A percentile compares a stretch with the other conserved stretches of the same genome.
These are phyloP conservation scores for Boletus bicolor DNA, from an alignment of 768 basidiomycete genomes.

Conservation along the genomic window DNA sequence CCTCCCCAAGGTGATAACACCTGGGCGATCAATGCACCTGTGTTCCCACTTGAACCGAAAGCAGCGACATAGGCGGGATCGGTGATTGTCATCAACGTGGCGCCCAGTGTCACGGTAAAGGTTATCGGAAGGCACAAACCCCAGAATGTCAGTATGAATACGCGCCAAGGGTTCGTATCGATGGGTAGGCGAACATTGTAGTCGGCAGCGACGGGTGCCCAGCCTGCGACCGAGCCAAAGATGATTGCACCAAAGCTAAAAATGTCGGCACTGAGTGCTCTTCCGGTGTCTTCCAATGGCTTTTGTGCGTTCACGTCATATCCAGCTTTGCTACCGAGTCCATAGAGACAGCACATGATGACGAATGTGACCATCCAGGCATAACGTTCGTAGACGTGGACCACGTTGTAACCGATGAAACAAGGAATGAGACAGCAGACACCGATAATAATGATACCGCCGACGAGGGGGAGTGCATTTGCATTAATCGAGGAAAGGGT, in stretches of 20 bases:
- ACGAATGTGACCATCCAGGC: constrained; percentile 49
- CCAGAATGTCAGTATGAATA: constrained; percentile 50
- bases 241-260: constrained; percentile 51
- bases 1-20: constrained; percentile 45
- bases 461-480: constrained; percentile 43
- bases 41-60: constrained; percentile 36
- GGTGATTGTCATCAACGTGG: constrained; percentile 42
- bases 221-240: constrained; percentile 47
- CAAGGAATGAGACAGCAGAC: constrained; percentile 43
- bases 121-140: constrained; percentile 48
- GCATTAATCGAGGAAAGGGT: constrained; percentile 45
- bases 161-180: constrained; percentile 38
- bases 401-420: constrained; percentile 44
- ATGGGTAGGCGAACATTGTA: constrained; percentile 50
- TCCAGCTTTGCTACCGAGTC: constrained; percentile 45
- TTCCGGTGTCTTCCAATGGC: constrained; percentile 41
- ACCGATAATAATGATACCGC: constrained; percentile 46
- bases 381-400: constrained; percentile 52
- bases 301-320: constrained; percentile 45
- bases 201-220: constrained; percentile 53
- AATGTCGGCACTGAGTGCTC: constrained; percentile 44
- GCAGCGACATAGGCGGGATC: constrained; percentile 39
- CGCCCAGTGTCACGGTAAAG: constrained; percentile 37
- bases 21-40: constrained; percentile 43
- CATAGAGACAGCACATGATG: constrained; percentile 51